These are phyloP conservation scores for Schizochytrium sp. DNA, from an alignment of 108 stramenopile species.

Conservation along the genomic window DNA sequence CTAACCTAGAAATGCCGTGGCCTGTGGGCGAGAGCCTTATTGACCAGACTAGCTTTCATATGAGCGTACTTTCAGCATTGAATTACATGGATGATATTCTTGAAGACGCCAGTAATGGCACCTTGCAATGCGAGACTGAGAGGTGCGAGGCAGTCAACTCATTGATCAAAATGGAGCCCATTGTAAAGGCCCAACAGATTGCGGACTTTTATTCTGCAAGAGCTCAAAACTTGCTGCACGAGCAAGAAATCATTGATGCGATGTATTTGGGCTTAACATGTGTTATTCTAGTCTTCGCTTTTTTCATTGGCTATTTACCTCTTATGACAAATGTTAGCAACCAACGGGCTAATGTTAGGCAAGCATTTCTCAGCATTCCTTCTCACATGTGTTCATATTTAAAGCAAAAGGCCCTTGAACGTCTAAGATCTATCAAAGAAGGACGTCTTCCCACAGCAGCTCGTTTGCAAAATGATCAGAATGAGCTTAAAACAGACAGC, in stretches of 20 bases:
- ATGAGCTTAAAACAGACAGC: background rate
- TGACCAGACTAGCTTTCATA: background rate
- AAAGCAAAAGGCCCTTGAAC: background rate
- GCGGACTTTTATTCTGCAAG: background rate
- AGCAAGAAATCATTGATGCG: background rate
- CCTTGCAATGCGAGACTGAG: background rate
- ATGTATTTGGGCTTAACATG: background rate
- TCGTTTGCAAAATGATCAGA: constrained; percentile 12
- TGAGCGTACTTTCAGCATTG: background rate
- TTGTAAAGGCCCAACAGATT: background rate
- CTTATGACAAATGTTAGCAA: background rate
- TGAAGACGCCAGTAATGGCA: background rate
- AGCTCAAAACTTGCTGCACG: background rate
- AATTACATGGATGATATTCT: background rate
- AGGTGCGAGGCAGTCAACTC: background rate
- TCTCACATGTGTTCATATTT: background rate
- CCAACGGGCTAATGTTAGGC: background rate
- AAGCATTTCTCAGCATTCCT: constrained; percentile 21
- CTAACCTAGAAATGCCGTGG: background rate
- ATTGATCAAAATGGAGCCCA: background rate
- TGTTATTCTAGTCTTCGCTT: background rate
- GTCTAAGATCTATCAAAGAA: background rate
- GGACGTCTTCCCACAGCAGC: background rate
- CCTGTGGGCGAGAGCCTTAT: background rate
- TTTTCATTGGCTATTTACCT: background rate